phyloP scores from a whole-genome alignment of 352 stramenopile species.

The Pythium sukuiense region DNA sequence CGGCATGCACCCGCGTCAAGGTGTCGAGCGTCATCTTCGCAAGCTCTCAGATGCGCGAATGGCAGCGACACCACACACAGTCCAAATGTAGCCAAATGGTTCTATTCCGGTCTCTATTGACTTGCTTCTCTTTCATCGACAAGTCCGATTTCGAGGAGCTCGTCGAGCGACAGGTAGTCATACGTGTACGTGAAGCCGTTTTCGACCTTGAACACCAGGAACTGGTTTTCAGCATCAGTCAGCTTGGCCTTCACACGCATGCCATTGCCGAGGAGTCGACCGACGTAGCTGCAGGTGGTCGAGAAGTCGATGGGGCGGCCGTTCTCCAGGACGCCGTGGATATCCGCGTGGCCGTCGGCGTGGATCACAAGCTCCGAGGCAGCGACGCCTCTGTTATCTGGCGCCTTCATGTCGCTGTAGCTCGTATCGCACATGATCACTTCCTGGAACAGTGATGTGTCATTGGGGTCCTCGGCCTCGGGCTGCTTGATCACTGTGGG shows the following conservation, averaged over 20 bases:
- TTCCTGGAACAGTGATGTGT: constrained; percentile 46
- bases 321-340: constrained; percentile 63
- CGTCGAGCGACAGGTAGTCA: constrained; percentile 30
- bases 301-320: constrained; percentile 44
- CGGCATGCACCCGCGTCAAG: constrained; percentile 53
- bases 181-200: constrained; percentile 71
- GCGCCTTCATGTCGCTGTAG: constrained; percentile 76
- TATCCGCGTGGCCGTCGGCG: constrained; percentile 39
- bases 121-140: constrained; percentile 12
- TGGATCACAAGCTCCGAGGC: constrained; percentile 79
- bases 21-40: constrained; percentile 64
- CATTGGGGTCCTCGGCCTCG: background rate
- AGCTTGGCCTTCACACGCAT: constrained; percentile 70
- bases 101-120: constrained; percentile 17
- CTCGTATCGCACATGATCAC: constrained; percentile 93
- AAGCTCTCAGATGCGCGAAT: background rate
- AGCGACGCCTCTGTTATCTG: constrained; percentile 80
- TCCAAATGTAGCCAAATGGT: background rate
- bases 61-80: background rate
- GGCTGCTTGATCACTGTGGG: constrained; percentile 83
- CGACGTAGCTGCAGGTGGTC: constrained; percentile 44
- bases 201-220: constrained; percentile 62
- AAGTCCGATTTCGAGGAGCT: constrained; percentile 36
- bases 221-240: constrained; percentile 32
- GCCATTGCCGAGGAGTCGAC: constrained; percentile 47